Evolutionary conservation across 2,329 filamentous ascomycete genomes (phyloP), one percentile per base, ranked within the genome.

Genomic region (Alternaria panax): DNA sequence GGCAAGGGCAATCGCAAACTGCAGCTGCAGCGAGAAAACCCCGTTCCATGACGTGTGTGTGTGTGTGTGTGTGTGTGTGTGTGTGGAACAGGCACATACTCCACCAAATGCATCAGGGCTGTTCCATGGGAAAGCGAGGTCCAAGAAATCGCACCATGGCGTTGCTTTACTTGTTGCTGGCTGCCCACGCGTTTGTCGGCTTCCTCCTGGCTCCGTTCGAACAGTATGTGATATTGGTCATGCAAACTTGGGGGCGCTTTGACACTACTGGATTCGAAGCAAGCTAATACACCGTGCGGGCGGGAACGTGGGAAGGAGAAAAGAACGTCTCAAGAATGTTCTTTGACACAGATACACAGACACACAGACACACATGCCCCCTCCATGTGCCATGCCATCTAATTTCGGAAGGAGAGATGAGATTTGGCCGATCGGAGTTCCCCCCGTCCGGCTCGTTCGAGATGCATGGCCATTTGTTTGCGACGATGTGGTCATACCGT

Each of bases 111-210:
- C 42, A 50, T 30, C 51, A 45, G 45, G 38, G 53, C 47, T 59
- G 65, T 67, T 65, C 63, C 61, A 69, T 64, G 59, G 54, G 59
- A 60, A 50, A 53, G 25, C 60, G 54, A 54, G 28, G 16, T 50
- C 55, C 45, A 50, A 48, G 20, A 22, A 22, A 22, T 28, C 20
- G 20, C 38, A 41, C 38, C 20, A 41, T 41, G 20, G 28, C 22
- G 45, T 48, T 32, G 22, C 48, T 38, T 51, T 14, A 36, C 47
- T 51, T 40, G n/a, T n/a, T n/a, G n/a, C 24, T 56, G 46, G 51
- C 38, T 51, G 45, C 57, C 57, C 57, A 56, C 51, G 45, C 40
- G 56, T 59, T 59, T 59, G 51, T 28, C 45, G 45, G 45, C 45
- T 6, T 7, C 27, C n/a, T 27, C 30, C 28, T 48, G 45, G 30